A percentile compares a stretch with the other conserved stretches of the same genome.
Conservation (phyloP, 2,329 filamentous ascomycete species). For the Colletotrichum aenigma region DNA sequence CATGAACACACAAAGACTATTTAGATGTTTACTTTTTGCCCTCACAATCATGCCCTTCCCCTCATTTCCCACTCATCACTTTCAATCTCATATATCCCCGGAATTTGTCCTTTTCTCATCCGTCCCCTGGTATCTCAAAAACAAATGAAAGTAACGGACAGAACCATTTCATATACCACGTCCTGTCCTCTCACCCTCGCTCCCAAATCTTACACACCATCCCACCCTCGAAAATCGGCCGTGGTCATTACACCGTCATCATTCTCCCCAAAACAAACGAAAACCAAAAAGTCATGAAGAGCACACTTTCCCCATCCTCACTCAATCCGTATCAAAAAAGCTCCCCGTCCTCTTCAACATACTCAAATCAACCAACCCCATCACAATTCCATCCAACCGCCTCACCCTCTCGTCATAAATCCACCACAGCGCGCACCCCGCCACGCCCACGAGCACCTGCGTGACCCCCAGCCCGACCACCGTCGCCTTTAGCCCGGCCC, state of each 20-base stretch:
- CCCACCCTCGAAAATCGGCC: background rate
- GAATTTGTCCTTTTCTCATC: background rate
- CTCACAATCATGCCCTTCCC: background rate
- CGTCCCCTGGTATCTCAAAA: background rate
- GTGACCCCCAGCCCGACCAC: constrained; percentile 45
- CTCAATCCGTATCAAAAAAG: constrained; percentile 48
- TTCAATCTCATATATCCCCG: background rate
- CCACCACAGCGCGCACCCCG: constrained; percentile 42
- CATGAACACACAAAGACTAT: background rate
- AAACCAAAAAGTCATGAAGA: background rate
- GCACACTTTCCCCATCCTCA: no score
- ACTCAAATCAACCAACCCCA: constrained; percentile 51
- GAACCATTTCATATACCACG: background rate
- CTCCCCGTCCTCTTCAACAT: constrained; percentile 46
- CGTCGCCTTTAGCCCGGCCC: constrained; percentile 39
- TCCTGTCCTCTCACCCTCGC: background rate
- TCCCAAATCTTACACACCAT: background rate
- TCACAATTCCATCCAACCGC: constrained; percentile 48
- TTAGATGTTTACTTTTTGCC: background rate
- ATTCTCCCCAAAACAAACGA: background rate
- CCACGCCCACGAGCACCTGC: constrained; percentile 42
- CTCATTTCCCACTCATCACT: background rate
- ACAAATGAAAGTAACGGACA: background rate
- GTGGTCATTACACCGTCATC: background rate
- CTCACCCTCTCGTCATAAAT: constrained; percentile 44